A percentile compares a stretch with the other conserved stretches of the same genome.
These are phyloP conservation scores for Conringia planisiliqua DNA, from an alignment of 345 rosid genomes.

Conservation along the genomic window DNA sequence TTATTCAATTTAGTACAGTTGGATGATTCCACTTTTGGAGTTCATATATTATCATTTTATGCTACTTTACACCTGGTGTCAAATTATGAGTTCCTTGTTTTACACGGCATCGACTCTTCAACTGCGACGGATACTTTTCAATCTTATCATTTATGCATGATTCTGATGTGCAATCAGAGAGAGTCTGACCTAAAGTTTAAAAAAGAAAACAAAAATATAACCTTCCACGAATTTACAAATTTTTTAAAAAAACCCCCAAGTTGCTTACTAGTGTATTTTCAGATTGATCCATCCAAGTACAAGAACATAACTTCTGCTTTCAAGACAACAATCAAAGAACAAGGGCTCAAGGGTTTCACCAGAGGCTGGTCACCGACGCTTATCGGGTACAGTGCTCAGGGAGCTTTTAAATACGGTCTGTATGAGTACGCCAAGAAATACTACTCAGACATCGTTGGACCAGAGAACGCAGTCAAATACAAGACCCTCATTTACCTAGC, in stretches of 20 bases:
- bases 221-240: neutral
- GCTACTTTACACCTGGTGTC: neutral
- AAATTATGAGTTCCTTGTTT: conserved; percentile 8
- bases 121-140: neutral
- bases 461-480: conserved; percentile 77
- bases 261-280: conserved; percentile 13
- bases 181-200: neutral
- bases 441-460: conserved; percentile 92
- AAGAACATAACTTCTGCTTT: conserved; percentile 73
- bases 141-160: neutral
- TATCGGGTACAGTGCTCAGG: conserved; percentile 91
- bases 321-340: conserved; percentile 74
- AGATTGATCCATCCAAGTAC: conserved; percentile 91
- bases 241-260: neutral
- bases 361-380: conserved; percentile 94
- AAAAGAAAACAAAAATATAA: neutral
- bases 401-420: conserved; percentile 88
- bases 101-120: conserved; percentile 14
- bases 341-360: conserved; percentile 75
- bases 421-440: conserved; percentile 92
- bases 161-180: neutral
- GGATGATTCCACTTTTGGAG: neutral
- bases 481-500: conserved; percentile 91
- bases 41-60: neutral
- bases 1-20: neutral